Conservation (phyloP, 306 rosid genomes). For the Lathyrus tuberosus region DNA sequence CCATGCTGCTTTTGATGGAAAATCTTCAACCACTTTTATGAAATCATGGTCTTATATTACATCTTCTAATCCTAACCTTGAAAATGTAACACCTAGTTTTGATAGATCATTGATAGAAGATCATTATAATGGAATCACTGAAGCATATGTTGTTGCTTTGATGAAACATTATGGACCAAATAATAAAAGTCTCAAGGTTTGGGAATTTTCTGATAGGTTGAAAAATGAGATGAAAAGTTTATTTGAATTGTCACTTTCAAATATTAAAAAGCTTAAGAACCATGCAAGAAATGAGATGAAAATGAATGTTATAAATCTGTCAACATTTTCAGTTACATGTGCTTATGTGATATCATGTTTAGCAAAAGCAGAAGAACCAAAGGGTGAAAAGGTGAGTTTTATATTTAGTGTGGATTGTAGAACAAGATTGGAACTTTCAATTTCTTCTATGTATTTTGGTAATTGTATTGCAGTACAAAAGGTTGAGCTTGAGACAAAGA, state of each 20-base stretch:
- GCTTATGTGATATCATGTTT: constrained; percentile 44
- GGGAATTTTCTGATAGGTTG: fast-evolving
- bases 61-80: too few species aligned
- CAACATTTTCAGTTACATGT: constrained; percentile 42
- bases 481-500: neutral
- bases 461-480: constrained; percentile 37
- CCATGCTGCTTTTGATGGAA: constrained; percentile 24
- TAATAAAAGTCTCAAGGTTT: constrained; percentile 30
- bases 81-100: too few species aligned
- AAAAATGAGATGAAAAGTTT: neutral
- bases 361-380: constrained; percentile 34
- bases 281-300: neutral
- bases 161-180: neutral
- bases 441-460: constrained; percentile 47
- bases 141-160: too few species aligned
- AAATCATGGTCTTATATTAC: too few species aligned
- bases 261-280: constrained; percentile 34
- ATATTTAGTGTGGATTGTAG: constrained; percentile 37
- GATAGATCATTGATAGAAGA: too few species aligned
- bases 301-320: neutral
- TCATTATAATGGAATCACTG: too few species aligned
- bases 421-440: constrained; percentile 39
- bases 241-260: constrained; percentile 25
- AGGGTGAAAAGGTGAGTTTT: neutral
- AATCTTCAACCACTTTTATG: too few species aligned